Percentiles rank a stretch among this genome's conserved stretches.
phyloP scores from a whole-genome alignment of 2,329 filamentous ascomycete genomes.

The Lizonia empirigonia region DNA sequence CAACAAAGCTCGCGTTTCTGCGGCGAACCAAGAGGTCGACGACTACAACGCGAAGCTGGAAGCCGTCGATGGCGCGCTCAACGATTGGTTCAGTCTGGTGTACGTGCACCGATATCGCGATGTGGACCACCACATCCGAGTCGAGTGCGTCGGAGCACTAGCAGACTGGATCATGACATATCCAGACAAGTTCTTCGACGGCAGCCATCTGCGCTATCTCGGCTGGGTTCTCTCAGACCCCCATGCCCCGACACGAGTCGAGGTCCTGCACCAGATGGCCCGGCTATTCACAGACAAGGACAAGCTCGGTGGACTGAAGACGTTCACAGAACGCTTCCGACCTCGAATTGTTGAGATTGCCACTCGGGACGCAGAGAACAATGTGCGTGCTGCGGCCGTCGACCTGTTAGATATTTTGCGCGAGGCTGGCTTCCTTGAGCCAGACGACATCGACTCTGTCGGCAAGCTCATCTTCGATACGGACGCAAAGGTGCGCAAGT shows the following conservation, averaged over 20 bases:
- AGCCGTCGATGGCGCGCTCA: slow-evolving; percentile 72
- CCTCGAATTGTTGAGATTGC: slow-evolving; percentile 91
- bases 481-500: slow-evolving; percentile 82
- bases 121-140: slow-evolving; percentile 84
- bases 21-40: slow-evolving; percentile 73
- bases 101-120: slow-evolving; percentile 97
- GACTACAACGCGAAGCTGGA: slow-evolving; percentile 73
- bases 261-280: slow-evolving; percentile 82
- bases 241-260: slow-evolving; percentile 73
- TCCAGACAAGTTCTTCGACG: slow-evolving; percentile 88
- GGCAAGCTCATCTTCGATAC: slow-evolving; percentile 88
- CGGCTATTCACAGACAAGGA: slow-evolving; percentile 80
- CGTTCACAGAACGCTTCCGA: slow-evolving; percentile 92
- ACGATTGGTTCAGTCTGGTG: slow-evolving; percentile 87
- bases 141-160: slow-evolving; percentile 84
- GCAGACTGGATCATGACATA: slow-evolving; percentile 87
- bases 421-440: slow-evolving; percentile 84
- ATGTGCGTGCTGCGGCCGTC: slow-evolving; percentile 79
- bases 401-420: slow-evolving; percentile 82
- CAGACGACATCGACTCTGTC: slow-evolving; percentile 86
- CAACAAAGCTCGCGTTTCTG: slow-evolving; percentile 78
- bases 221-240: slow-evolving; percentile 94
- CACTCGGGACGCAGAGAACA: slow-evolving; percentile 78
- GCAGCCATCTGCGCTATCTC: slow-evolving; percentile 86
- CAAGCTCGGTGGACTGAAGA: slow-evolving; percentile 75